Base-by-base conservation (phyloP, 176 grass and related monocot species). In the Bothriochloa decipiens region DNA sequence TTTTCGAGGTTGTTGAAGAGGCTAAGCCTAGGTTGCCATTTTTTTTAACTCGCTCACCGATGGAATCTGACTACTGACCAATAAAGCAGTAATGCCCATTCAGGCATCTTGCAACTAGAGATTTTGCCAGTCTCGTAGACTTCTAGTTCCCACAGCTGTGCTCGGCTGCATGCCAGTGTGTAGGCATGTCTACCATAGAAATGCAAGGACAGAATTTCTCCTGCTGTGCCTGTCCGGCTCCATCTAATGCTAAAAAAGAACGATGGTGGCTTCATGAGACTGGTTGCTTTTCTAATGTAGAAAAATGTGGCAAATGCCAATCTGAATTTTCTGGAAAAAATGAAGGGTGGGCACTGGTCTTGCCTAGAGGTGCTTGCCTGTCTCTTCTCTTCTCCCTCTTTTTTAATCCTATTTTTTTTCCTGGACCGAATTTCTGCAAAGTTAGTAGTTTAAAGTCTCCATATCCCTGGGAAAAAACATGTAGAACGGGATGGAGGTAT, bases 121-220 rank as follows among this genome's bases (percentile, higher is more conserved):
- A 72, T 82, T 26, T 43, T 89, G 78, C 27, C 58, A 57, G 55
- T 46, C 42, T 65, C 57, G 7, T 20, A 53, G 32, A 16, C 58
- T 66, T 82, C 70, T 35, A 78, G 55, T 65, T 86, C 81, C 65
- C 57, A 82, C 66, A 86, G 80, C 88, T 83, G 79, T 86, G 67
- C 39, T 20, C 28, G 58, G 37, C 72, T 76, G 55, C 72, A 77
- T 65, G 55, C 72, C 53, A 77, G 40, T 77, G 18, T 85, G 58
- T 72, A 36, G 72, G 22, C 22, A 58, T 50, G 46, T 78, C 45
- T 85, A 81, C 58, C 73, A 67, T 0, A 67, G 66, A 83, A 79
- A 83, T 83, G 88, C 28, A 79, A 27, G 68, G 55, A 72, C 67
- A 67, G 26, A 47, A 90, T 79, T 82, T 74, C 35, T 83, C 26